Evolutionary conservation across 2,329 filamentous ascomycete genomes (phyloP), one percentile per base, ranked within the genome.

Genomic region (Nemania abortiva): DNA sequence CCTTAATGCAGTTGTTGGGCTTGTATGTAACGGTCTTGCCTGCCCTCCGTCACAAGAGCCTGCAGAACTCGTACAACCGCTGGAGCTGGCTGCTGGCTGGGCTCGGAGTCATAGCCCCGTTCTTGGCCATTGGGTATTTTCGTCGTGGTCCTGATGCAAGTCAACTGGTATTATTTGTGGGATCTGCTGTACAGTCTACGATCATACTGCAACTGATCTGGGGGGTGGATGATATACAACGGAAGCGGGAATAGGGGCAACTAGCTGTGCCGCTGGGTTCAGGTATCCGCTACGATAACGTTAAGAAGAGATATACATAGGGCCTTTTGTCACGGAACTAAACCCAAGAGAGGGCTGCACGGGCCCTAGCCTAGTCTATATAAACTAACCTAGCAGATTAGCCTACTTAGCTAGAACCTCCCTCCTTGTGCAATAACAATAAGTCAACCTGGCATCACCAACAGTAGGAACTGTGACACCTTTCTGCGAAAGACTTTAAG

Each of bases 111-210:
- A 20, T 55, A n/a, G 47, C 56, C 10, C 63, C 63, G 0, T 22
- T 59, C 18, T 2, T 65, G 18, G 56, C 56, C 1, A 49, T 61
- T 20, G 56, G 63, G 0, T 55, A 47, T 18, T 65, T 45, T 18
- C 27, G 1, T 49, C 55, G 37, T 4, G 56, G 42, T 6, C 47
- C 63, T 1, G 63, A 53, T 55, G 27, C 37, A 7, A 49, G 42
- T 7, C 63, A 65, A 6, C 20, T 60, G 1, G 63, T 65, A n/a
- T 34, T 65, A 11, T 65, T 65, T 27, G 34, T 54, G 20, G 63
- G 63, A 31, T 60, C 63, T 9, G 63, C 63, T 18, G 37, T 65
- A 3, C 49, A 65, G 63, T 61, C 49, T 18, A 58, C 56, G 22
- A 55, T 60, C 24, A 39, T 65, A 53, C 47, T 65, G 29, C 49